Evolutionary conservation across 2,329 filamentous ascomycete species (phyloP), one percentile per base, ranked within the genome.

Genomic region (Akanthomyces uredinophilus): DNA sequence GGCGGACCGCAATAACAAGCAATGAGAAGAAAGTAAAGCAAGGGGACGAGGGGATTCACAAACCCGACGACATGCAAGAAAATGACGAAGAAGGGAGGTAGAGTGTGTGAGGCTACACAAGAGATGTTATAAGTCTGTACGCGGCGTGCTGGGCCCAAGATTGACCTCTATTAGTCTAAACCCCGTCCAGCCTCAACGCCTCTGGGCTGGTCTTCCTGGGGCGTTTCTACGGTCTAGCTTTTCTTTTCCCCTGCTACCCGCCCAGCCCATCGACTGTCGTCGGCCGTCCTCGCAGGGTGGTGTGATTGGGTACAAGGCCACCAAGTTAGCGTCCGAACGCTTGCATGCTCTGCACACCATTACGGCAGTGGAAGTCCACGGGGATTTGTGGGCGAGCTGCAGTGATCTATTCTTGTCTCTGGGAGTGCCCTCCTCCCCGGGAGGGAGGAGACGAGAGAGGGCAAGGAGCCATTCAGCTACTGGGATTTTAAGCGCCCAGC

Each of bases 101-200:
- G 35, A 49, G 44, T 27, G 32, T 11, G 24, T 10, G 57, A 60
- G 57, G 53, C 53, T 59, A 43, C 56, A 60, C 57, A 52, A 24
- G 47, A 24, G 37, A 60, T 50, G 57, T 52, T 60, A 60, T 60
- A 60, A 52, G 39, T 32, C 27, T 50, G 47, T 60, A 60, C 46
- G 57, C 57, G 57, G 47, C 57, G 37, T 51, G 24, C 46, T 39
- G 18, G 57, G 37, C 22, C 37, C 13, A 18, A 20, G 11, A 20
- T n/a, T n/a, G 13, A 6, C 29, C 44, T 58, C 29, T n/a, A 3
- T 18, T 11, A 35, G 32, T 29, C 11, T 16, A 44, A 13, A 13
- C 37, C 37, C 32, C 22, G 22, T 27, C 57, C 39, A 59, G 47
- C 24, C 39, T 14, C 29, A 37, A 47, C 43, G 44, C 54, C 44